Percentiles rank a stretch among this genome's conserved stretches.
Evolutionary conservation across 805 yeast genomes (phyloP).

Genomic region (Metschnikowia shivogae): DNA sequence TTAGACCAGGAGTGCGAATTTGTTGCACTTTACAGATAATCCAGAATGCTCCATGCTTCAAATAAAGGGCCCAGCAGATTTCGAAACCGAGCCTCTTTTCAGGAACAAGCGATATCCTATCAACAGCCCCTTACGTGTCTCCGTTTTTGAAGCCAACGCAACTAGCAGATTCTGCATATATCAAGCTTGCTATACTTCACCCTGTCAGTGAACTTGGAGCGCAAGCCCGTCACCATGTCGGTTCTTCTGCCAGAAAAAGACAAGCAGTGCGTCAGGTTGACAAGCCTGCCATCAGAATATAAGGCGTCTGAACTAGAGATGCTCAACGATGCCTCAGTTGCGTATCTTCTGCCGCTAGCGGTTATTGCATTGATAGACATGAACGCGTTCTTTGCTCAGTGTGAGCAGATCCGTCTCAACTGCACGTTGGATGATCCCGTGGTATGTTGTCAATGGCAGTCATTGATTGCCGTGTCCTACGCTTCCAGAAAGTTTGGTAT

Average conservation of each 20-base stretch:
- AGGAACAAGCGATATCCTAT: too few species aligned
- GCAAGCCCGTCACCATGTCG: constrained; percentile 3
- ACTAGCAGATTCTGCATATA: too few species aligned
- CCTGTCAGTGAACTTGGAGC: too few species aligned
- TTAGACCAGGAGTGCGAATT: too few species aligned
- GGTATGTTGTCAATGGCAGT: constrained; percentile 91
- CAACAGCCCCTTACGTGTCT: too few species aligned
- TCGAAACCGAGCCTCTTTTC: too few species aligned
- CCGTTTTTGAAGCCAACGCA: too few species aligned
- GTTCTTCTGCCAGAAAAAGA: constrained; percentile 1
- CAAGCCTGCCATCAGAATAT: constrained; percentile 5
- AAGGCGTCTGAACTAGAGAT: constrained; percentile 39
- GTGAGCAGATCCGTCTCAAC: constrained; percentile 74
- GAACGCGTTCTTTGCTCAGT: constrained; percentile 96
- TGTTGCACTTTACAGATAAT: too few species aligned
- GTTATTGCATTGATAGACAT: constrained; percentile 84
- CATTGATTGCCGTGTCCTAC: constrained; percentile 85
- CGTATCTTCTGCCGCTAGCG: constrained; percentile 66
- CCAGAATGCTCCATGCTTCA: too few species aligned
- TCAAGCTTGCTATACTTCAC: too few species aligned
- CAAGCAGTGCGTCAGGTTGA: not conserved
- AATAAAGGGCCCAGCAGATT: too few species aligned
- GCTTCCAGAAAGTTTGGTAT: constrained; percentile 87
- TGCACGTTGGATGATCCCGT: constrained; percentile 69
- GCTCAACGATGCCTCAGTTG: constrained; percentile 40